phyloP scores from a whole-genome alignment of 176 grass and related monocot genomes.

The Aegilops tauschii region DNA sequence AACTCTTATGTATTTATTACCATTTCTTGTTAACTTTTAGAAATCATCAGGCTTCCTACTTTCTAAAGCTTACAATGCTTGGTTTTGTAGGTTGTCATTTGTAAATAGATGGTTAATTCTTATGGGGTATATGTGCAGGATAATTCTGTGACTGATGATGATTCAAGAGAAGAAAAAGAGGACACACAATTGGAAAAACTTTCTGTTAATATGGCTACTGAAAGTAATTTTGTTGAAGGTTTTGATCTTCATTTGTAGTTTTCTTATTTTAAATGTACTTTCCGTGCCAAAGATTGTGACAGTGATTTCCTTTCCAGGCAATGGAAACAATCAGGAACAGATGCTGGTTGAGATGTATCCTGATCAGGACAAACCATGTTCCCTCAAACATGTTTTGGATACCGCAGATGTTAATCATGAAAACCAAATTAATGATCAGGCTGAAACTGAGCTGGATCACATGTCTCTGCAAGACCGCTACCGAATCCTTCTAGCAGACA shows the following conservation, averaged over 20 bases:
- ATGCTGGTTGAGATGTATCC: neutral
- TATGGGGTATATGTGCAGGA: constrained; percentile 30
- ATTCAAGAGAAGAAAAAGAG: constrained; percentile 18
- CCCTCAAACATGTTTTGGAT: neutral
- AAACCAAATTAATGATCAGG: neutral
- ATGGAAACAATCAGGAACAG: neutral
- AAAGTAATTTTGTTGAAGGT: constrained; percentile 23
- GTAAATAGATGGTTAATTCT: constrained; percentile 1
- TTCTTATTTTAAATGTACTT: constrained; percentile 9
- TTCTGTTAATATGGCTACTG: constrained; percentile 8
- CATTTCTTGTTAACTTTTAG: neutral
- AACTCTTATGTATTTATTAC: neutral
- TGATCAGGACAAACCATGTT: constrained; percentile 19
- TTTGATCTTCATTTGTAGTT: neutral
- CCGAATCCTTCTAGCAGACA: constrained; percentile 31
- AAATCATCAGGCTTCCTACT: neutral
- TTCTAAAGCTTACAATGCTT: constrained; percentile 14
- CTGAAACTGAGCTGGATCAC: constrained; percentile 39
- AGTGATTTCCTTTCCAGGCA: neutral
- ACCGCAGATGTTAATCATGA: neutral
- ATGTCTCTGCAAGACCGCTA: constrained; percentile 44
- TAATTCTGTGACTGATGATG: constrained; percentile 28
- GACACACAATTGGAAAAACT: neutral
- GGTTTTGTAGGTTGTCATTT: neutral
- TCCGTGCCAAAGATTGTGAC: constrained; percentile 3